These are phyloP conservation scores for Colletotrichum plurivorum DNA, from an alignment of 2,329 filamentous ascomycete genomes.

Conservation along the genomic window DNA sequence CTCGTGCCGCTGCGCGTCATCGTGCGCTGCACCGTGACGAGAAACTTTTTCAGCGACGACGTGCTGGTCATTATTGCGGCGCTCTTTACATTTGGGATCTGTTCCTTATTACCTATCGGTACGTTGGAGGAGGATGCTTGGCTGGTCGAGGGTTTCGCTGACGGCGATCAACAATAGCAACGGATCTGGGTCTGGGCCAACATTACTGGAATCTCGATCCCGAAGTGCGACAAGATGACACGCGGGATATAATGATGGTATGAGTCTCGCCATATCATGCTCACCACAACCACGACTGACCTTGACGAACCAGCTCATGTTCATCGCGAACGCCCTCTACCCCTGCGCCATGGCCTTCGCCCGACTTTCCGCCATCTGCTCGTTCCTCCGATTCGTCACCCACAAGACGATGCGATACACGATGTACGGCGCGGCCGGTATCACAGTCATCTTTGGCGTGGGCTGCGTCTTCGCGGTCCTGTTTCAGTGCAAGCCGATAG, in stretches of 20 bases:
- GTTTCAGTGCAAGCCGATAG: slow-evolving; percentile 31
- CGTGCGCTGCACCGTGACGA: slow-evolving; percentile 33
- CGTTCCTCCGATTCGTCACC: slow-evolving; percentile 12
- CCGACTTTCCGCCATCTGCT: slow-evolving; percentile 25
- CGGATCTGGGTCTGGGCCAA: slow-evolving; percentile 31
- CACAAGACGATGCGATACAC: slow-evolving; percentile 2
- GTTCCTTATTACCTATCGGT: slow-evolving; percentile 32
- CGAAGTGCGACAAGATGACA: background rate
- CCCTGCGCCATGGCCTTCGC: slow-evolving; percentile 30
- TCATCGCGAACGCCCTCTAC: slow-evolving; percentile 28
- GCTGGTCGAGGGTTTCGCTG: background rate
- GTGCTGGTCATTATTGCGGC: slow-evolving; percentile 37
- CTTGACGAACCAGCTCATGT: slow-evolving; percentile 12
- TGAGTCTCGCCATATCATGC: background rate
- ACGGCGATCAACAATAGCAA: slow-evolving; percentile 12
- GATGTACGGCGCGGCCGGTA: slow-evolving; percentile 1
- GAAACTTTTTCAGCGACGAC: slow-evolving; percentile 37
- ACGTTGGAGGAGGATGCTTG: background rate
- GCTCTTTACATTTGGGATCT: slow-evolving; percentile 34
- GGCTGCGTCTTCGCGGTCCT: slow-evolving; percentile 25
- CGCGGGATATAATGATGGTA: slow-evolving; percentile 19
- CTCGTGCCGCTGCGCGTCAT: slow-evolving; percentile 26
- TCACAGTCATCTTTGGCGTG: slow-evolving; percentile 13
- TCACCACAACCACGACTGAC: background rate
- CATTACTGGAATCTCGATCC: slow-evolving; percentile 29